Conservation (phyloP, 345 rosid species). For the Moricandia moricandioides region DNA sequence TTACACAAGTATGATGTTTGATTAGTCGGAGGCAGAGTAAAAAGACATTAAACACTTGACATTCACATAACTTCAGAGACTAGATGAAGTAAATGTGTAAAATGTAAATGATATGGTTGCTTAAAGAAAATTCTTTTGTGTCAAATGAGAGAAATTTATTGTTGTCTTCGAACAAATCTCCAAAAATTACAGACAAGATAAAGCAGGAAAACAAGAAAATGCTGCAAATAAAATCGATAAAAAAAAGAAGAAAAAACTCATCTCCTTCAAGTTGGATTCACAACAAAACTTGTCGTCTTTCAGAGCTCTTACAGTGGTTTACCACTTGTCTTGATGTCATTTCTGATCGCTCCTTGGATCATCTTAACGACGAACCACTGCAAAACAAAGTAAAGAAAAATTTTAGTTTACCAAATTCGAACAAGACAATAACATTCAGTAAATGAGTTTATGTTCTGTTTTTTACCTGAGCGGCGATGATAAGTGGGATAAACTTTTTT, state of each 20-base stretch:
- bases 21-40: conserved; percentile 26
- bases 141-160: no score
- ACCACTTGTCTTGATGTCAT: conserved; percentile 49
- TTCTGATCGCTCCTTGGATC: conserved; percentile 60
- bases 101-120: conserved; percentile 7
- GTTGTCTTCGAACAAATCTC: conserved; percentile 8
- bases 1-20: conserved; percentile 28
- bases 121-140: no score
- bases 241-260: conserved; percentile 13
- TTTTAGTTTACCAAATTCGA: no score
- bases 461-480: conserved; percentile 63
- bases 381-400: neutral
- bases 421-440: no score
- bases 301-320: conserved; percentile 41
- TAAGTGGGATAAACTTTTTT: conserved; percentile 58
- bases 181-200: conserved; percentile 18
- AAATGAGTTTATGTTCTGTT: neutral
- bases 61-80: neutral
- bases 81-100: neutral
- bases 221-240: conserved; percentile 8
- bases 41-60: conserved; percentile 16
- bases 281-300: conserved; percentile 26
- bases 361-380: conserved; percentile 64
- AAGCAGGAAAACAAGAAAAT: no score
- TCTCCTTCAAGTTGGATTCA: conserved; percentile 6